Evolutionary conservation across 2,329 filamentous ascomycete genomes (phyloP).

Genomic region (Xylariaceae sp.): DNA sequence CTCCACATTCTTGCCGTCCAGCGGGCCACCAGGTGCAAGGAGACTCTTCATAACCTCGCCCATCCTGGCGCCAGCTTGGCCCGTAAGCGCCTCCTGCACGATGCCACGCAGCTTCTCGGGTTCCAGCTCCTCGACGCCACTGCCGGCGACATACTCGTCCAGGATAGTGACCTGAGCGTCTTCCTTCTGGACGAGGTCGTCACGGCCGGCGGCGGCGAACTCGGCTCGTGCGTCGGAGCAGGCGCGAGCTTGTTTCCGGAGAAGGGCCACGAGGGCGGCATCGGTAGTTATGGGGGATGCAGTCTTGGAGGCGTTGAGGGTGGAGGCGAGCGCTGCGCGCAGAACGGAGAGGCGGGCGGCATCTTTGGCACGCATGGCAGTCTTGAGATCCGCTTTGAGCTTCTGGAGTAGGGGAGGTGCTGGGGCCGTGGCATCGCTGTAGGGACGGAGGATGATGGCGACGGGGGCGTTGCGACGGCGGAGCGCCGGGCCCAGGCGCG

Average conservation of each 20-base stretch:
- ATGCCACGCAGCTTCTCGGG: slow-evolving; percentile 55
- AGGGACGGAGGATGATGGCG: slow-evolving; percentile 10
- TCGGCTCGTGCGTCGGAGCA: slow-evolving; percentile 58
- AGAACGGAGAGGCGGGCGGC: slow-evolving; percentile 63
- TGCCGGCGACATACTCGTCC: slow-evolving; percentile 59
- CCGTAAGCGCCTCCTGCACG: slow-evolving; percentile 49
- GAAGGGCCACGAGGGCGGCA: slow-evolving; percentile 61
- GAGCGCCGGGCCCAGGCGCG: slow-evolving; percentile 22
- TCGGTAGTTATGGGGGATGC: slow-evolving; percentile 65
- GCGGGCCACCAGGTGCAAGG: slow-evolving; percentile 43
- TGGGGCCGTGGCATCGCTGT: slow-evolving; percentile 23
- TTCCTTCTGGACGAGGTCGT: slow-evolving; percentile 70
- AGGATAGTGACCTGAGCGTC: slow-evolving; percentile 60
- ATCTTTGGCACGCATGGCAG: slow-evolving; percentile 64
- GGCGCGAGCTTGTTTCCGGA: slow-evolving; percentile 60
- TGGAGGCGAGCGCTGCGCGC: slow-evolving; percentile 63
- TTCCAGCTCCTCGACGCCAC: slow-evolving; percentile 55
- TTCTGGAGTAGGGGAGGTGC: slow-evolving; percentile 47
- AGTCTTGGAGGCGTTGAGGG: slow-evolving; percentile 74
- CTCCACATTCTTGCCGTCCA: slow-evolving; percentile 63
- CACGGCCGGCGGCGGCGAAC: slow-evolving; percentile 59
- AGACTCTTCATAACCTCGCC: slow-evolving; percentile 63
- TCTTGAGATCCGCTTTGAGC: slow-evolving; percentile 60
- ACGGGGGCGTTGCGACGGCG: slow-evolving; percentile 13
- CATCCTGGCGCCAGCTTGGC: slow-evolving; percentile 42